Evolutionary conservation across 2,329 filamentous ascomycete species (phyloP), one percentile per base, ranked within the genome.

Genomic region (Hypomyces perniciosus): DNA sequence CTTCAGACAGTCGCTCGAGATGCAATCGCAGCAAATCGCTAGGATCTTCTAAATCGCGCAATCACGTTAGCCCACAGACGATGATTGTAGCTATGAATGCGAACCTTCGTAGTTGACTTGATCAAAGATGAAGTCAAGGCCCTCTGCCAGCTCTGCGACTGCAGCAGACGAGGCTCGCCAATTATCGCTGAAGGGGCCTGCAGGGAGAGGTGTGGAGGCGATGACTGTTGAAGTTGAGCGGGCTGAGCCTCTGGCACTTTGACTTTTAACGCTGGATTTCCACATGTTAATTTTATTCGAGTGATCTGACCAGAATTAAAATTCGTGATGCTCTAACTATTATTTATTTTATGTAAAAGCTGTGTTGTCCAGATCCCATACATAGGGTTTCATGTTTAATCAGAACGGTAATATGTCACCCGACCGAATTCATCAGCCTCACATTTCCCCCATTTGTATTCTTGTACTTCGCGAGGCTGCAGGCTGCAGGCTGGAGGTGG

Each of bases 111-210:
- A 54, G 35, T 59, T 51, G 1, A 58, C 4, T 26, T 57, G 50
- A 8, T 61, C 59, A 26, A 61, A 55, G 0, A 61, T 54, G 44
- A 61, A 61, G 2, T 60, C 59, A 1, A 61, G 45, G 4, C 55
- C 50, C 35, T 61, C 53, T 0, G 54, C 30, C 20, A 60, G 37
- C 44, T 60, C 59, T 4, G 56, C 58, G 8, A 57, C 51, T 6
- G 58, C 59, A 3, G 56, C 55, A 2, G 56, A 52, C 20, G 54
- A 57, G 2, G 60, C 59, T 28, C 53, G 54, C 4, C 54, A 57
- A 33, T 61, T 61, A 8, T 58, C 55, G 34, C 59, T 61, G 5
- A 52, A 52, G 3, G 39, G 26, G 31, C 45, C 48, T 6, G 40
- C 45, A 8, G 50, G 34, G 35, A 42, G 38, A 9, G 50, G 29